phyloP scores from a whole-genome alignment of 2,329 filamentous ascomycete genomes.

The Coniella lustricola region DNA sequence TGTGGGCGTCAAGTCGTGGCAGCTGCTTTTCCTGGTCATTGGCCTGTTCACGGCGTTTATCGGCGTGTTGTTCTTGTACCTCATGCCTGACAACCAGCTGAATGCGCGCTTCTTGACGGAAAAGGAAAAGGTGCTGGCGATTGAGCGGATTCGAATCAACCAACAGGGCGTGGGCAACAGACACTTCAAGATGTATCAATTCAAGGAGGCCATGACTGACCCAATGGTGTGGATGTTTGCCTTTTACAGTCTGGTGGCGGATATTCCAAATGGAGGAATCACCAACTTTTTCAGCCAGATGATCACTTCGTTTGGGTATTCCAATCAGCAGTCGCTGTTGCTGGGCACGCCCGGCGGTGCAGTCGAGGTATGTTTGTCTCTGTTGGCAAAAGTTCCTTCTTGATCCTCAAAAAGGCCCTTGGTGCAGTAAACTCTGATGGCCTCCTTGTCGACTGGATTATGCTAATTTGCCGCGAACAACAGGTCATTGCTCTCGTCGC shows the following conservation, averaged over 20 bases:
- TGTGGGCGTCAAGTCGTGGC: slow-evolving; percentile 53
- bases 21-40: slow-evolving; percentile 51
- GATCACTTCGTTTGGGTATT: slow-evolving; percentile 55
- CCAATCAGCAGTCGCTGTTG: slow-evolving; percentile 53
- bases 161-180: slow-evolving; percentile 65
- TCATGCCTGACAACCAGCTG: slow-evolving; percentile 37
- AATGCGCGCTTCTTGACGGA: slow-evolving; percentile 42
- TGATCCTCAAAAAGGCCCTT: too few relatives aligned
- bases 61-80: slow-evolving; percentile 41
- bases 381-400: too few relatives aligned
- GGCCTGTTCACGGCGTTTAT: slow-evolving; percentile 44
- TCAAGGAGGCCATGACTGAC: slow-evolving; percentile 33
- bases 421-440: too few relatives aligned
- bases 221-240: slow-evolving; percentile 32
- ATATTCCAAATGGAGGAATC: slow-evolving; percentile 31
- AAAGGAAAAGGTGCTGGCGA: slow-evolving; percentile 48
- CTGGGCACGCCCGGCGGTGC: slow-evolving; percentile 60
- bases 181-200: slow-evolving; percentile 58
- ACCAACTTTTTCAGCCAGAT: slow-evolving; percentile 35
- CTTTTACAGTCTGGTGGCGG: slow-evolving; percentile 26
- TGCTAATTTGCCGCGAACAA: slow-evolving; percentile 15
- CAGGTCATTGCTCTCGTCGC: slow-evolving; percentile 21
- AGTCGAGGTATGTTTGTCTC: slow-evolving; percentile 51
- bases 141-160: slow-evolving; percentile 52
- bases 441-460: too few relatives aligned